Base-by-base conservation (phyloP, 2,329 filamentous ascomycete species). In the Trichophyton benhamiae region DNA sequence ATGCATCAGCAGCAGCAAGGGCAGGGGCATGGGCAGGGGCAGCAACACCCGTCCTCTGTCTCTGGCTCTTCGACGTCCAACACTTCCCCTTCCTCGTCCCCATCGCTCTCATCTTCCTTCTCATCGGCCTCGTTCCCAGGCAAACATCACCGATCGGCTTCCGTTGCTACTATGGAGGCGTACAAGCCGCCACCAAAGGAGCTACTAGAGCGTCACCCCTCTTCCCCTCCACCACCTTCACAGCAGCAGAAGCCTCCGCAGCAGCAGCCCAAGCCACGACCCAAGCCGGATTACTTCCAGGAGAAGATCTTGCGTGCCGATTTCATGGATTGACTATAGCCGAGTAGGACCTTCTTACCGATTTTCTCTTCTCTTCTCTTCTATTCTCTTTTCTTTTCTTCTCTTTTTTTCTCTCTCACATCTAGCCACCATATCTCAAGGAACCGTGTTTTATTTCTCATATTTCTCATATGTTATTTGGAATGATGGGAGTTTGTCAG, bases 251-350 rank as follows among this genome's bases (percentile, higher is more conserved):
- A 30, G 27, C 27, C 27, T 30, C 61, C 63, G 22, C 63, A 64
- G 27, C 70, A 75, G 62, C 75, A 79, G 65, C 77, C 76, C 3
- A 76, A 77, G 61, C 76, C 81, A 66, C 79, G 80, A 68, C 77
- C 78, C 48, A 95, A 92, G 79, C 91, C 92, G 33, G 94, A 99
- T 77, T 87, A 87, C 65, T 94, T 96, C 78, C 91, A 96, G 75
- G 94, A 99, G 81, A 85, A 95, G 67, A 97, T 99, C 69, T 82
- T 99, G 67, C 94, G 96, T 78, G 94, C 92, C 53, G 94, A 99
- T 71, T 97, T 99, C 70, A 96, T 97, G 91, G 91, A 96, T 71
- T 96, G 59, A 60, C 9, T 25, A 46, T 46, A 49, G 17, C 30
- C 20, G 15, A 36, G 9, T n/a, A n/a, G 27, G 13, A 8, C 4